phyloP scores from a whole-genome alignment of 345 rosid genomes.

The Acer campestre region DNA sequence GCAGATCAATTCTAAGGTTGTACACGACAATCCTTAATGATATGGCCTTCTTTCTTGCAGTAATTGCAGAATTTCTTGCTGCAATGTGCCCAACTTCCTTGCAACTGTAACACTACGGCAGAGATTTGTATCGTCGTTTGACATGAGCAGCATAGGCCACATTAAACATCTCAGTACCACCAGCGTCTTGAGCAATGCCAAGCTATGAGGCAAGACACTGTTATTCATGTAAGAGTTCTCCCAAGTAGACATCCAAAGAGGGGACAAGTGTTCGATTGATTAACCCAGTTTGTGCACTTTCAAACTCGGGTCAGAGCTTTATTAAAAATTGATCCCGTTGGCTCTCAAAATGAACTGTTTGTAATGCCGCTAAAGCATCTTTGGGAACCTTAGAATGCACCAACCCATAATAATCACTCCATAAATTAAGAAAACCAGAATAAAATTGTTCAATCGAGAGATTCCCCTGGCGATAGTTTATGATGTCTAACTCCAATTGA shows the following conservation, averaged over 20 bases:
- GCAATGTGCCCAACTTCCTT: background rate
- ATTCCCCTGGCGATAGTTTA: too few species aligned
- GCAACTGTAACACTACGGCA: slow-evolving; percentile 8
- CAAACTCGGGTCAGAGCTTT: background rate
- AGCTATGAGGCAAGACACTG: background rate
- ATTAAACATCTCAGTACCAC: background rate
- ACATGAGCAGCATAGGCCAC: slow-evolving; percentile 5
- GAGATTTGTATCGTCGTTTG: background rate
- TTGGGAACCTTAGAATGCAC: background rate
- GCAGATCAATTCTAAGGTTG: too few species aligned
- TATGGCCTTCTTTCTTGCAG: background rate
- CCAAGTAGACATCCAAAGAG: slow-evolving; percentile 4
- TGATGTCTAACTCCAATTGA: too few species aligned
- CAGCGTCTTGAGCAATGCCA: background rate
- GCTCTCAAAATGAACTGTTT: background rate
- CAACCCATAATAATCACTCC: background rate
- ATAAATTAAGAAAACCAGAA: background rate
- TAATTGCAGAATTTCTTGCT: slow-evolving; percentile 12
- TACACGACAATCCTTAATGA: background rate
- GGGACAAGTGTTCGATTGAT: background rate
- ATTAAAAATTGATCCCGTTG: background rate
- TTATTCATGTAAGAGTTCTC: background rate
- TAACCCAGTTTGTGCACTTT: background rate
- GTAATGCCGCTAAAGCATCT: background rate
- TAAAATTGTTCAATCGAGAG: background rate